Base-by-base conservation (phyloP, 805 yeast genomes). In the Yamadazyma scolyti region DNA sequence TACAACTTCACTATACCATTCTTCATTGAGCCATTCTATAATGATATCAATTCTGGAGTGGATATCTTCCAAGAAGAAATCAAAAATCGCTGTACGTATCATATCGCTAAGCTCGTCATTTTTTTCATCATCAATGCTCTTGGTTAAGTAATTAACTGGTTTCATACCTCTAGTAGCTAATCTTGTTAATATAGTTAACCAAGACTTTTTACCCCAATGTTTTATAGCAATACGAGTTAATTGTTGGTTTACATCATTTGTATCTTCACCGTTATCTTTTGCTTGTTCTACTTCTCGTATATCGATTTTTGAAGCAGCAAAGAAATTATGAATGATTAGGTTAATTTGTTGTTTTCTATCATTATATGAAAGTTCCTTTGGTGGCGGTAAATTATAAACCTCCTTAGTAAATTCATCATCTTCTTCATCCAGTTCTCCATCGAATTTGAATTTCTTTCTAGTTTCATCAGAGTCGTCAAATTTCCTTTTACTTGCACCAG, bases 21-120 rank as follows among this genome's bases (percentile, higher is more conserved):
- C 98, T 58, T 93, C 98, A 47, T 83, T 89, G 33, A 93, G 61
- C 99, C 99, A 93, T 40, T 83, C 88, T 22, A 90, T 77, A 12
- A 87, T 78, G 20, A 81, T 58, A 36, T 85, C 94, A 9, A 89
- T 69, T 20, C 90, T 65, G 7, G 65, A 67, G 33, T 82, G 82
- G 45, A 89, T 78, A 48, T 83, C 85, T 8, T 71, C 79, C 46
- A 85, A 65, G 33, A 87, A 79, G 50, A 82, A 84, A 11, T 79
- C 77, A 38, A 82, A 80, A 8, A 93, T 60, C 14, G 86, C 75
- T 14, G 73, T 76, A 44, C 96, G 69, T 9, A 90, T 74, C 37
- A 77, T 51, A 33, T 77, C 73, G 38, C 85, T 67, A 52, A 75
- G 67, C 27, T 65, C 74, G 17, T 57, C 55, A 30, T 52, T 50